Percentiles rank a stretch among this genome's conserved stretches.
Evolutionary conservation across 202 grass and related monocot species (phyloP).

Genomic region (Panicum virgatum): DNA sequence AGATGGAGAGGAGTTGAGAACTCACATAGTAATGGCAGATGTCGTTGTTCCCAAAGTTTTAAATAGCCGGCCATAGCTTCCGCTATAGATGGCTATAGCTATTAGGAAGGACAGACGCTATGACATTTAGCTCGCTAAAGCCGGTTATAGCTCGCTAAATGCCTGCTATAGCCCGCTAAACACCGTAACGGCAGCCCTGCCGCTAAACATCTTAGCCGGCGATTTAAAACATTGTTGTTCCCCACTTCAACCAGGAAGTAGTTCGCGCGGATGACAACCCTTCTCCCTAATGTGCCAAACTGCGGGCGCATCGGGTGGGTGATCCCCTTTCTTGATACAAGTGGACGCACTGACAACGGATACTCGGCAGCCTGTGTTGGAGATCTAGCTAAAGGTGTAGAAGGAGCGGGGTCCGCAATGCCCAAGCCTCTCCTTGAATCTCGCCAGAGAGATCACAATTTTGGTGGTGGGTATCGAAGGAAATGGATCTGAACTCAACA

Average conservation of each 20-base stretch:
- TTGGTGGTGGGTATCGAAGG: no score
- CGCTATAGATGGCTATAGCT: no score
- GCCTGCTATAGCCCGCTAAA: no score
- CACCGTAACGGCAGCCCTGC: no score
- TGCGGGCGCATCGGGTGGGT: slow-evolving; percentile 33
- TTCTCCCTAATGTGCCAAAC: slow-evolving; percentile 28
- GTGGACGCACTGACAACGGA: neutral
- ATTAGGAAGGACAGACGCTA: no score
- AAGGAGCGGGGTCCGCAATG: neutral
- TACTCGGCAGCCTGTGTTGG: neutral
- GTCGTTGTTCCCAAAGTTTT: no score
- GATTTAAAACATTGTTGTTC: no score
- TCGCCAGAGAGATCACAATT: no score
- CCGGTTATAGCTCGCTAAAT: no score
- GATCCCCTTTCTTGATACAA: slow-evolving; percentile 41
- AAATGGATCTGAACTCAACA: slow-evolving; percentile 1
- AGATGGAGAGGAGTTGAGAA: neutral
- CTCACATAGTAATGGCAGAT: slow-evolving; percentile 75
- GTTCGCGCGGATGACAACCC: slow-evolving; percentile 46
- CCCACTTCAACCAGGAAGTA: slow-evolving; percentile 54
- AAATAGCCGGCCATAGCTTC: no score
- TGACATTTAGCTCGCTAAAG: no score
- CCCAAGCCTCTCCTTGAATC: slow-evolving; percentile 4
- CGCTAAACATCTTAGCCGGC: no score
- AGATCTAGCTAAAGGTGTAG: neutral